phyloP scores from a whole-genome alignment of 2,329 filamentous ascomycete genomes.

The Emergomyces orientalis region DNA sequence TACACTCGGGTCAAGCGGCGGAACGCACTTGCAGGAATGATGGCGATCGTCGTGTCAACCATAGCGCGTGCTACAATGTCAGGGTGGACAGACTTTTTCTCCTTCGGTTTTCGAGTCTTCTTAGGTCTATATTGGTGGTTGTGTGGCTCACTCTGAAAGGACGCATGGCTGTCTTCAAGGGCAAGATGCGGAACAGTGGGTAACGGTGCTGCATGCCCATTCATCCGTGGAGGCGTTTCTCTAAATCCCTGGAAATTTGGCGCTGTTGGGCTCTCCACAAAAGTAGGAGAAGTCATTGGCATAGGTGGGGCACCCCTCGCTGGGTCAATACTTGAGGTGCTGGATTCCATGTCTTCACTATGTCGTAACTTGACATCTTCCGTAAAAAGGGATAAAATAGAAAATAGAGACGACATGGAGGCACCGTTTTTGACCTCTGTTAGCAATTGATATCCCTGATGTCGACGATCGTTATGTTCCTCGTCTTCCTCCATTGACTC shows the following conservation, averaged over 20 bases:
- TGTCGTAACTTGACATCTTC: conserved; percentile 78
- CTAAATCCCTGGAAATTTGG: conserved; percentile 15
- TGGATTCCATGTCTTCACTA: conserved; percentile 46
- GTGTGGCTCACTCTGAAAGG: conserved; percentile 12
- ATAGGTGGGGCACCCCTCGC: conserved; percentile 31
- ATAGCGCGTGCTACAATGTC: conserved; percentile 95
- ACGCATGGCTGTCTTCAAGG: conserved; percentile 34
- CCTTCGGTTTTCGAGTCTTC: conserved; percentile 31
- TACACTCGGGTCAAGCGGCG: conserved; percentile 86
- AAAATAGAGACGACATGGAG: conserved; percentile 97
- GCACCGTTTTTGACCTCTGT: conserved; percentile 97
- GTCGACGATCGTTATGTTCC: conserved; percentile 50
- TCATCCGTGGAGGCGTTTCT: conserved; percentile 14
- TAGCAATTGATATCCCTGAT: conserved; percentile 85
- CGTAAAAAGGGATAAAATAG: conserved; percentile 85
- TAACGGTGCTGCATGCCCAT: conserved; percentile 31
- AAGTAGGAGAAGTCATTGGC: conserved; percentile 30
- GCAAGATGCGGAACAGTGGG: conserved; percentile 66
- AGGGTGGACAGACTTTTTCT: conserved; percentile 70
- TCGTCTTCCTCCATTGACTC: conserved; percentile 42
- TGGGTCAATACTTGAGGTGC: conserved; percentile 28
- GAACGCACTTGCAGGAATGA: conserved; percentile 95
- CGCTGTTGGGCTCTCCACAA: conserved; percentile 23
- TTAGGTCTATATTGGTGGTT: conserved; percentile 30
- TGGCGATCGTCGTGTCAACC: conserved; percentile 93